Percentiles rank a stretch among this genome's conserved stretches.
Conservation (phyloP, 1,284 basidiomycete species). For the Puccinia polysora region DNA sequence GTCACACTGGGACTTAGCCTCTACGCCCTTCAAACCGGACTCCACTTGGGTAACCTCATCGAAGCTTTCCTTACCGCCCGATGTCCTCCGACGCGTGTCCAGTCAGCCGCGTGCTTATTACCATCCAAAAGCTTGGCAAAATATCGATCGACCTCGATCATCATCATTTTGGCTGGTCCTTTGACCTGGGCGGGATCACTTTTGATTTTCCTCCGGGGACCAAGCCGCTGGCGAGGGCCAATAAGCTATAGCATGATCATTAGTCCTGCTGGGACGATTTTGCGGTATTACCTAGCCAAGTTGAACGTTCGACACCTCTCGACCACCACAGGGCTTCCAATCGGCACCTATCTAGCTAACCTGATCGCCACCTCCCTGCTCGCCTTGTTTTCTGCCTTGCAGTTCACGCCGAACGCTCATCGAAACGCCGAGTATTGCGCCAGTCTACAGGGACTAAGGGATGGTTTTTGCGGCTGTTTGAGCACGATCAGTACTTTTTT, state of each 20-base stretch:
- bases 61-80: slow-evolving; percentile 34
- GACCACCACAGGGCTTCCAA: slow-evolving; percentile 61
- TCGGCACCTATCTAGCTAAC: slow-evolving; percentile 86
- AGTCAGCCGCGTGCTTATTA: neutral
- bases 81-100: neutral
- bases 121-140: neutral
- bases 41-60: slow-evolving; percentile 21
- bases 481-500: slow-evolving; percentile 92
- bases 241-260: slow-evolving; percentile 85
- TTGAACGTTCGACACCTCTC: slow-evolving; percentile 63
- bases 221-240: slow-evolving; percentile 67
- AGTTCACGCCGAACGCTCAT: slow-evolving; percentile 57
- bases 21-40: slow-evolving; percentile 43
- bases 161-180: slow-evolving; percentile 46
- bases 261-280: slow-evolving; percentile 78
- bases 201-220: slow-evolving; percentile 70
- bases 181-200: slow-evolving; percentile 58
- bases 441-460: slow-evolving; percentile 70
- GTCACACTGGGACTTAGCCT: slow-evolving; percentile 66
- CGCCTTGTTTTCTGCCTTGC: slow-evolving; percentile 66
- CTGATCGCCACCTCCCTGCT: slow-evolving; percentile 72
- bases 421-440: slow-evolving; percentile 62
- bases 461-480: slow-evolving; percentile 92
- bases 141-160: neutral
- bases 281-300: slow-evolving; percentile 71